Evolutionary conservation across 2,329 filamentous ascomycete genomes (phyloP).

Genomic region (Fusarium vanettenii): DNA sequence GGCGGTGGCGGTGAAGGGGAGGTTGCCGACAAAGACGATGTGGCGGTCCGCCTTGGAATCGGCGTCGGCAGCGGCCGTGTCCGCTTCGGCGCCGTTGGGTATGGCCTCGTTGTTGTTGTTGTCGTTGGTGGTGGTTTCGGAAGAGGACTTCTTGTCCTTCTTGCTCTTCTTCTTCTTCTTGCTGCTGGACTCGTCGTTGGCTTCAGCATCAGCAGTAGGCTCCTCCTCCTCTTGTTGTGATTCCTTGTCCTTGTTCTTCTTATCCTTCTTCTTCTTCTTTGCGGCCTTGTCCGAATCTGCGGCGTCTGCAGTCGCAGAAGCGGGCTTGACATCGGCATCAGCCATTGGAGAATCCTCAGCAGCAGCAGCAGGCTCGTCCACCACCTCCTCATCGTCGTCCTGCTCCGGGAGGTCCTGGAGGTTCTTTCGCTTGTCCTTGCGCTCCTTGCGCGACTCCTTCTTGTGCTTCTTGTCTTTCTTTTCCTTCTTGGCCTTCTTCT

Average conservation of each 20-base stretch:
- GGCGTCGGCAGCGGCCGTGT: constrained; percentile 21
- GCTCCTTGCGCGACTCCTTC: constrained; percentile 53
- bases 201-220: constrained; percentile 30
- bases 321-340: constrained; percentile 39
- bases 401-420: constrained; percentile 52
- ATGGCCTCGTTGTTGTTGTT: constrained; percentile 14
- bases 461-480: constrained; percentile 51
- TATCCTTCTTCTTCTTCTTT: constrained; percentile 45
- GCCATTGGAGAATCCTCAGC: constrained; percentile 38
- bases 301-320: constrained; percentile 28
- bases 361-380: constrained; percentile 21
- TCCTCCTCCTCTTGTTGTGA: constrained; percentile 22
- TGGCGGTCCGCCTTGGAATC: constrained; percentile 43
- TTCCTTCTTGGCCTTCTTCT: constrained; percentile 51
- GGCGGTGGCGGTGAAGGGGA: constrained; percentile 84
- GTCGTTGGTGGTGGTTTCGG: constrained; percentile 22
- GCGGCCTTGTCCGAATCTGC: constrained; percentile 35
- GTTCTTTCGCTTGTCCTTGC: constrained; percentile 55
- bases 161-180: constrained; percentile 49
- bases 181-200: constrained; percentile 47
- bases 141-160: constrained; percentile 41
- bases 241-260: constrained; percentile 44
- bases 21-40: constrained; percentile 72
- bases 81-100: constrained; percentile 16
- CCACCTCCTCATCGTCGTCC: constrained; percentile 40